Percentiles rank a stretch among this genome's conserved stretches.
phyloP scores from a whole-genome alignment of 2,329 filamentous ascomycete species.

The Colletotrichum chrysophilum region DNA sequence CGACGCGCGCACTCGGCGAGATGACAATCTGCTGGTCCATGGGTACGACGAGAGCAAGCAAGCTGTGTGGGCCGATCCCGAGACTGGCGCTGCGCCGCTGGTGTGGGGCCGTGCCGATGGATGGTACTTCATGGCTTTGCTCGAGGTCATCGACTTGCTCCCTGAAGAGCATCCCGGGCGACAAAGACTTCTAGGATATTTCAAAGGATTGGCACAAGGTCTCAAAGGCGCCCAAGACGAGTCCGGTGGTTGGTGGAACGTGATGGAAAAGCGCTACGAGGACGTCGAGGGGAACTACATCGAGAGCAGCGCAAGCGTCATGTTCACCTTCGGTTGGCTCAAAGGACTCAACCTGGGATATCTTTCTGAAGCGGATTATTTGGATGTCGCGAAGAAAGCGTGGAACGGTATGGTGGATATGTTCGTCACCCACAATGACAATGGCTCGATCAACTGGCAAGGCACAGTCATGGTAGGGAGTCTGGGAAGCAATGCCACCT shows the following conservation, averaged over 20 bases:
- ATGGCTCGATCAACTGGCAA: constrained; percentile 55
- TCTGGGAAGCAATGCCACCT: constrained; percentile 52
- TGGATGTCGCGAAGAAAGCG: constrained; percentile 26
- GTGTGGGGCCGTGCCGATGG: constrained; percentile 60
- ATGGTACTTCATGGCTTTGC: constrained; percentile 58
- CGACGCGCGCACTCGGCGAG: constrained; percentile 41
- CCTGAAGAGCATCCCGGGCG: constrained; percentile 40
- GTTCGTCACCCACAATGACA: constrained; percentile 50
- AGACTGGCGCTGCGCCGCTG: constrained; percentile 54
- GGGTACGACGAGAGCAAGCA: constrained; percentile 56
- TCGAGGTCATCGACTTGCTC: constrained; percentile 54
- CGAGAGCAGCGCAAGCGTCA: constrained; percentile 62
- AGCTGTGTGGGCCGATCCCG: constrained; percentile 55
- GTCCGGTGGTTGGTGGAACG: constrained; percentile 61
- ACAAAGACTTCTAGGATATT: constrained; percentile 40
- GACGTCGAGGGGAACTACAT: constrained; percentile 61
- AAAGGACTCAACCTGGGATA: constrained; percentile 41
- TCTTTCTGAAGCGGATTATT: constrained; percentile 27
- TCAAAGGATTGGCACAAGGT: constrained; percentile 43
- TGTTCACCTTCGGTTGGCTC: constrained; percentile 60
- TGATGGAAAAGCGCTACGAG: constrained; percentile 56
- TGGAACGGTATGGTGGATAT: constrained; percentile 42
- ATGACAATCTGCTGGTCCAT: constrained; percentile 52
- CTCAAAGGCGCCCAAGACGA: constrained; percentile 46
- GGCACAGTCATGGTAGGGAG: constrained; percentile 59